Base-by-base conservation (phyloP, 495 filamentous ascomycete genomes). In the Neurospora cerealis region DNA sequence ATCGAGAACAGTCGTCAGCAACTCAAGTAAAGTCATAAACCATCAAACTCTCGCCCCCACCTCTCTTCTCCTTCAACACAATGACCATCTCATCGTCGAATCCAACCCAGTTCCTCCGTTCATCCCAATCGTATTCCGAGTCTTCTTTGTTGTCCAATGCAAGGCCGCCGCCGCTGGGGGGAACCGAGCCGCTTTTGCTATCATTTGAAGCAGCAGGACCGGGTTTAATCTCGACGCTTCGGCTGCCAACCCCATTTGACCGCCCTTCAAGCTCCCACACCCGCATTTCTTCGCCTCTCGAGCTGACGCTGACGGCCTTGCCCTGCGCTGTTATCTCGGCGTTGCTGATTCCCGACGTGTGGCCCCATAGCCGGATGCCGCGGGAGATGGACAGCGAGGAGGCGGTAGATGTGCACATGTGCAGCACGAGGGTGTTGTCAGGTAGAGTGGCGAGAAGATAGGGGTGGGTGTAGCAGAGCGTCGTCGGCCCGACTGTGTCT, bases 41-140 rank as follows among this genome's bases (percentile, higher is more conserved):
- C 80, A 94, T 89, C 77, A 99, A 80, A 69, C 91, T 88, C 77
- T 95, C 92, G 32, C 86, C 85, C 32, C 93, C 92, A 24, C 85
- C 78, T 19, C 82, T 83, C 74, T 87, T 89, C 78, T 95, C 93
- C 69, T 92, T 90, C 69, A 97, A 84, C 69, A 98, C 87, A 73
- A 98, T 90, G 11, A 99, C 93, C 80, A 93, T 91, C 81, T 98
- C 93, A 42, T 98, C 96, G 78, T 98, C 93, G 80, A 98, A 99
- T 4, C 93, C 93, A 17, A 95, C 88, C 89, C 91, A 97, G 46
- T 90, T 84, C 70, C 85, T 81, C 24, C 81, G 77, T 71, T 85
- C 77, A 15, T 81, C 75, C 70, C 76, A 73, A 28, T 75, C 76
- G 9, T 73, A 73, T 5, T 40, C 74, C 24, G 70, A 34, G 32